Conservation (phyloP, 1,284 basidiomycete species). For the Peniophora sp. region DNA sequence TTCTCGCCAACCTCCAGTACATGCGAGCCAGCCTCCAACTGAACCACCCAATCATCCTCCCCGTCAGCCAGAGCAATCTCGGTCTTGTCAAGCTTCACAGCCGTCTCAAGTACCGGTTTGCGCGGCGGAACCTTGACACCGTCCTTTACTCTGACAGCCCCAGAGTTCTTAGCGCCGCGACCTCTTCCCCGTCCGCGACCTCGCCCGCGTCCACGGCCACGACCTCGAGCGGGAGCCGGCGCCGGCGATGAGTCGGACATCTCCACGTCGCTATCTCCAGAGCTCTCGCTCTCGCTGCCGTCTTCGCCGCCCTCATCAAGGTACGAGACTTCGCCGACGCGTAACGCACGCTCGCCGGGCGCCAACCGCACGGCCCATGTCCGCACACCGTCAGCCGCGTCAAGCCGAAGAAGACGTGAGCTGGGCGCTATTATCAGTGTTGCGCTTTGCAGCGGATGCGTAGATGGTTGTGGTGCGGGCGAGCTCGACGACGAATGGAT, state of each 20-base stretch:
- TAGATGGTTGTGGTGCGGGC: slow-evolving; percentile 26
- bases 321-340: slow-evolving; percentile 46
- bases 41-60: slow-evolving; percentile 44
- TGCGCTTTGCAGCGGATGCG: slow-evolving; percentile 29
- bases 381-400: slow-evolving; percentile 57
- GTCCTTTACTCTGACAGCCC: slow-evolving; percentile 14
- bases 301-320: slow-evolving; percentile 29
- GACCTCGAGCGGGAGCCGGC: slow-evolving; percentile 11
- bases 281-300: slow-evolving; percentile 24
- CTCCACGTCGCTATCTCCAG: slow-evolving; percentile 16
- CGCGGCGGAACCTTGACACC: slow-evolving; percentile 21
- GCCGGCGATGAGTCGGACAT: slow-evolving; percentile 14
- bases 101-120: slow-evolving; percentile 11
- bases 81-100: slow-evolving; percentile 22
- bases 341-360: slow-evolving; percentile 41
- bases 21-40: slow-evolving; percentile 44
- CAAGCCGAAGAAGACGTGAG: slow-evolving; percentile 47
- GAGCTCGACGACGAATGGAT: slow-evolving; percentile 30
- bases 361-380: slow-evolving; percentile 57
- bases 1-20: slow-evolving; percentile 64
- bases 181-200: slow-evolving; percentile 1
- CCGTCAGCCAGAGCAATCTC: slow-evolving; percentile 26
- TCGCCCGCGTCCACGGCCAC: neutral
- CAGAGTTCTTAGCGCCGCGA: neutral
- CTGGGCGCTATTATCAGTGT: slow-evolving; percentile 46